Conservation (phyloP, 2,329 filamentous ascomycete species). For the Arthrobotrys iridis region DNA sequence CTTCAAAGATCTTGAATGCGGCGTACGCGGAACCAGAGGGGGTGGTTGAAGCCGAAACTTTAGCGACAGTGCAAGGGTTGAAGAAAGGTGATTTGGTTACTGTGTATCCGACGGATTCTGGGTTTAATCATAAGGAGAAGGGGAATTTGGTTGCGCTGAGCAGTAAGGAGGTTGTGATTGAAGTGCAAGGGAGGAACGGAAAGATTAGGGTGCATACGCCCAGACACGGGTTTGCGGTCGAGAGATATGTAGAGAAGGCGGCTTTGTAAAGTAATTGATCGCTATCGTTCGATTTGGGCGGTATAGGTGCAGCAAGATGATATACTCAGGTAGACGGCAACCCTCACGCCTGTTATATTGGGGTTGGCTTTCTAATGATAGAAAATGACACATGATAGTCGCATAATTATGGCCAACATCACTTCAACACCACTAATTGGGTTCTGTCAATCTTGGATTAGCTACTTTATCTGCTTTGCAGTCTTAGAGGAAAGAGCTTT, state of each 20-base stretch:
- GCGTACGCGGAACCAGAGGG: conserved; percentile 61
- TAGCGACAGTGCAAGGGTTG: conserved; percentile 67
- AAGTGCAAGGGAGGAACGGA: conserved; percentile 60
- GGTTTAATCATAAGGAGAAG: conserved; percentile 68
- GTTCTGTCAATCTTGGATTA: too few species aligned
- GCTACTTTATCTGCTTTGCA: too few species aligned
- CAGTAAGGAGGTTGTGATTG: conserved; percentile 69
- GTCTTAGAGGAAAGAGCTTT: too few species aligned
- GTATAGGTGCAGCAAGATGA: too few species aligned
- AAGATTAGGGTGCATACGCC: conserved; percentile 21
- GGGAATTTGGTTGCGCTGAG: conserved; percentile 69
- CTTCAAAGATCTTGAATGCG: conserved; percentile 63
- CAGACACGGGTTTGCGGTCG: conserved; percentile 22
- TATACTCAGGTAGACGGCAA: too few species aligned
- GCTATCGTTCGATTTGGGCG: too few species aligned
- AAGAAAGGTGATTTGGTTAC: conserved; percentile 67
- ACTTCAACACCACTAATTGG: too few species aligned
- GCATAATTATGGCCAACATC: too few species aligned
- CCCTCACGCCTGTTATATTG: neutral
- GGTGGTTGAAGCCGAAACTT: conserved; percentile 65
- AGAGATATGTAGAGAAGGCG: conserved; percentile 4
- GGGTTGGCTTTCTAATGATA: too few species aligned
- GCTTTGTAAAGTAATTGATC: too few species aligned
- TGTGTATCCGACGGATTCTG: conserved; percentile 72
- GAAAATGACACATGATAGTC: too few species aligned